Evolutionary conservation across 768 basidiomycete genomes (phyloP), one percentile per base, ranked within the genome.

Genomic region (Hericium alpestre): DNA sequence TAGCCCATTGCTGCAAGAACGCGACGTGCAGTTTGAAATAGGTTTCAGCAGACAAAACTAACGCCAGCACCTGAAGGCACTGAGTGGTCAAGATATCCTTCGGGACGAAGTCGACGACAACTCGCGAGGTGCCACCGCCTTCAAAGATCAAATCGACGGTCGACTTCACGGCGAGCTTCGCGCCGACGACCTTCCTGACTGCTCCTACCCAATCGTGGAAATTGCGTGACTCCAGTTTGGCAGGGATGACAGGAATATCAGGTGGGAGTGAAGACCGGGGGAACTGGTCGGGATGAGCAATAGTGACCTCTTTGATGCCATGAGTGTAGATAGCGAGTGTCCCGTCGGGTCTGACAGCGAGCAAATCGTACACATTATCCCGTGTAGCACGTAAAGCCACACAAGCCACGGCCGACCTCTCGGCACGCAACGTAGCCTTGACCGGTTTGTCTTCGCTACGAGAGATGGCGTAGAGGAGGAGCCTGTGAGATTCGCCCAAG

Each of bases 371-470:
- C 13, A 90, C 74, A 13, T 74, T 71, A 7, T 71, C 70, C 18
- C 93, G 81, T 3, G 86, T 87, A 1, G 82, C 79, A 18, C 78
- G 73, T 40, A 93, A 69, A 3, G 88, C 71, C 0, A 78, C 72
- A 0, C 80, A 76, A 2, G 84, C 79, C 1, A 79, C 63, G 0
- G 79, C 86, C 8, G 71, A 67, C 11, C 74, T 58, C 65, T 72
- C 67, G 0, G 72, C 64, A 13, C 77, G 20, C n/a, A 66, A 70
- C 1, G 63, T 64, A 25, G 79, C 72, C 55, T 73, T 70, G 51
- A 84, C 66, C 2, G 70, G 69, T 38, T 73, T 69, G 49, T 78
- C 71, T 22, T 74, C 69, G n/a, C 67, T 64, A 27, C 75, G 69
- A 8, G 72, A 64, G n/a, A 88, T 65, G 5, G 75, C 65, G 57